phyloP scores from a whole-genome alignment of 148 eudicot species.

The Vaccinium macrocarpon region DNA sequence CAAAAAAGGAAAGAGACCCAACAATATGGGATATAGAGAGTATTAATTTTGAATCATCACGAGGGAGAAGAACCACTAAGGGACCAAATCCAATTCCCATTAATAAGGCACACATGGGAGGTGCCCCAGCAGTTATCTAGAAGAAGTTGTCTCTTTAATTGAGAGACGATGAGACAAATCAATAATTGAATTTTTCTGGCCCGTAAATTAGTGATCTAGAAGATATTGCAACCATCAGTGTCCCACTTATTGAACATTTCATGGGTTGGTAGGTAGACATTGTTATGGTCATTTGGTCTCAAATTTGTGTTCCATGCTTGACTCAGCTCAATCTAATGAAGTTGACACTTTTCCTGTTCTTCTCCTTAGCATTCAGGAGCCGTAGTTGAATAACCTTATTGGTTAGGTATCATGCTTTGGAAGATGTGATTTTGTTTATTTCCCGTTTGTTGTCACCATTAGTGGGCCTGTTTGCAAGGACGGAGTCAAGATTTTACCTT shows the following conservation, averaged over 20 bases:
- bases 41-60: not conserved
- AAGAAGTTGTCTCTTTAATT: not conserved
- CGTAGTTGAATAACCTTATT: not conserved
- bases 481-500: too few relatives aligned
- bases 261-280: not conserved
- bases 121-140: not conserved
- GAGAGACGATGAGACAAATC: not conserved
- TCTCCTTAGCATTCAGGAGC: not conserved
- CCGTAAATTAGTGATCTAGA: not conserved
- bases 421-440: not conserved
- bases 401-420: not conserved
- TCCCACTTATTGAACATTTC: conserved; percentile 7
- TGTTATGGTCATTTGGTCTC: not conserved
- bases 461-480: too few relatives aligned
- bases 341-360: not conserved
- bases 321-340: not conserved
- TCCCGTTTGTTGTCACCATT: conserved; percentile 1
- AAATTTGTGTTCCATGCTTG: not conserved
- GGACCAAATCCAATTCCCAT: not conserved
- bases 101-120: too few relatives aligned
- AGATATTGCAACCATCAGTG: not conserved
- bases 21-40: too few relatives aligned
- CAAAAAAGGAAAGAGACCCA: too few relatives aligned
- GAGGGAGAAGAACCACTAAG: not conserved
- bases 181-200: not conserved